phyloP scores from a whole-genome alignment of 306 rosid species.

The Pachyrhizus erosus region DNA sequence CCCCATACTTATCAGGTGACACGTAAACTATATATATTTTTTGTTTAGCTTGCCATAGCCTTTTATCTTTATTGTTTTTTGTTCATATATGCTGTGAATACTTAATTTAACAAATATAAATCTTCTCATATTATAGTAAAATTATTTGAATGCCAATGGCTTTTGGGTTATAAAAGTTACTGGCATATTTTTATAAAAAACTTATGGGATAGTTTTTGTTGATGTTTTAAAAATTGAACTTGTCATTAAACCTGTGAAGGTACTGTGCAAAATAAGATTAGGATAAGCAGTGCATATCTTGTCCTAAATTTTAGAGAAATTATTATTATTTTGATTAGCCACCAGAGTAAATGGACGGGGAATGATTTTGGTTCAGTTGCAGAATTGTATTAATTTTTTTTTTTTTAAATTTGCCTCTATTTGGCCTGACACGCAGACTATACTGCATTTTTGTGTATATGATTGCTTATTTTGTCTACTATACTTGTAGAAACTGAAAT shows the following conservation, averaged over 20 bases:
- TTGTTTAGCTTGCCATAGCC: background rate
- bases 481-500: slow-evolving; percentile 24
- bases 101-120: background rate
- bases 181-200: background rate
- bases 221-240: background rate
- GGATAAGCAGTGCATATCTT: slow-evolving; percentile 1
- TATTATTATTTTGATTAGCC: background rate
- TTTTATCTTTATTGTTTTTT: background rate
- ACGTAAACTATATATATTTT: background rate
- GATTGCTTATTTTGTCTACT: background rate
- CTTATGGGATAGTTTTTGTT: background rate
- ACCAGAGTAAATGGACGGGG: background rate
- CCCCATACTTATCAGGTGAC: background rate
- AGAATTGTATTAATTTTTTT: background rate
- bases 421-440: background rate
- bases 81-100: background rate
- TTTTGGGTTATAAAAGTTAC: background rate
- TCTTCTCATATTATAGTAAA: background rate
- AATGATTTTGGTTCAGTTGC: slow-evolving; percentile 17
- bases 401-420: background rate
- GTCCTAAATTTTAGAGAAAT: slow-evolving; percentile 27
- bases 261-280: background rate
- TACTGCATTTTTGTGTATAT: background rate
- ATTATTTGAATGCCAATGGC: background rate
- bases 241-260: background rate